phyloP scores from a whole-genome alignment of 192 early-diverging fungal species.

The Backusella psychrophila region DNA sequence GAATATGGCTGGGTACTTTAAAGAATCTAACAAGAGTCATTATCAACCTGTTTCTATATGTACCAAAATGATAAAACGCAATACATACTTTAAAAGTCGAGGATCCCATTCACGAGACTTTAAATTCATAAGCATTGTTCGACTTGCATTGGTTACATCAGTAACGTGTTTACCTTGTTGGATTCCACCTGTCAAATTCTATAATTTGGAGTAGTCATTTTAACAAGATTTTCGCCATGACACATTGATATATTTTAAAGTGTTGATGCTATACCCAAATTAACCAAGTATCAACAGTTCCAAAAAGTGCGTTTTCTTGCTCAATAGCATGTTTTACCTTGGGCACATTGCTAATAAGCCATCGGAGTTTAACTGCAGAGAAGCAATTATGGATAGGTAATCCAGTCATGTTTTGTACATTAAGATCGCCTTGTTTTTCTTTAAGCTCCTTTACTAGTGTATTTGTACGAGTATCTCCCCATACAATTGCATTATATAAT shows the following conservation, averaged over 20 bases:
- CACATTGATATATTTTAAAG: too few species aligned
- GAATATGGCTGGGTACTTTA: slow-evolving; percentile 43
- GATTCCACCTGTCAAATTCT: slow-evolving; percentile 83
- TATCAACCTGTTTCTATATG: too few species aligned
- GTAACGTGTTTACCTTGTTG: slow-evolving; percentile 75
- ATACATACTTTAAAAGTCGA: slow-evolving; percentile 53
- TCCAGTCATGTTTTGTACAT: slow-evolving; percentile 58
- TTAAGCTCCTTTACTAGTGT: slow-evolving; percentile 64
- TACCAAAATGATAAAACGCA: background rate
- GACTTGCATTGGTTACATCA: slow-evolving; percentile 93
- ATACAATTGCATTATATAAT: slow-evolving; percentile 86
- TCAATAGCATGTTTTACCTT: slow-evolving; percentile 16
- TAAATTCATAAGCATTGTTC: slow-evolving; percentile 97
- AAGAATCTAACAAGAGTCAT: slow-evolving; percentile 50
- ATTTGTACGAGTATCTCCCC: slow-evolving; percentile 87
- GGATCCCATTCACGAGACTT: slow-evolving; percentile 76
- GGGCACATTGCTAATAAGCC: slow-evolving; percentile 82
- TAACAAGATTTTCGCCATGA: background rate
- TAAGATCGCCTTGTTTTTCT: slow-evolving; percentile 26
- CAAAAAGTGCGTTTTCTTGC: slow-evolving; percentile 34
- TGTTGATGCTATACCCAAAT: slow-evolving; percentile 51
- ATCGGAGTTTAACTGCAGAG: slow-evolving; percentile 85
- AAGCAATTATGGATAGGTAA: slow-evolving; percentile 92
- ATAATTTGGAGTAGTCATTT: background rate
- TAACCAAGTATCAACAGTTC: slow-evolving; percentile 93